Base-by-base conservation (phyloP, 1,139 yeast species). In the Kodamaea fungicola region DNA sequence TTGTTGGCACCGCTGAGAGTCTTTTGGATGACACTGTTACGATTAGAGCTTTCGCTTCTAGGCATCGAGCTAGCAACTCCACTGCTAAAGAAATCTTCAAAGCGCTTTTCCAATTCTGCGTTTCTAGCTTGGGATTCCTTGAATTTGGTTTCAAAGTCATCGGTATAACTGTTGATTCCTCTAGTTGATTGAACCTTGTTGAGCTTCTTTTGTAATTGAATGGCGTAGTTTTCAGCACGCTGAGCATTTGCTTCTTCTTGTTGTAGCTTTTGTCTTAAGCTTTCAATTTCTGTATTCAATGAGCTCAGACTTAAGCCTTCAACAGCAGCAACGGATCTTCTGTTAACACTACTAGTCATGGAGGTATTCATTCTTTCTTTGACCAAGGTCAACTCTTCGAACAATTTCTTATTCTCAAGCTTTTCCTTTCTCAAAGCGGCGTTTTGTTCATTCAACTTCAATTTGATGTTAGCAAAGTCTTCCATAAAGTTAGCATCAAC, bases 321-420 rank as follows among this genome's bases (percentile, higher is more conserved):
- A 2, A 72, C 72, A 19, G 59, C 46, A 3, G 67, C 67, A 31
- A 64, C 42, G 0, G 74, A 65, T 32, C 64, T 50, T 43, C 47
- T 41, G 30, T 27, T 31, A 42, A 61, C 43, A 30, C 51, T 57
- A 13, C 40, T 50, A 41, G 61, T 34, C 9, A 8, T 12, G 1
- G 38, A 28, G 9, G 34, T 10, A 21, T 40, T 38, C 26, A 64
- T 54, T 37, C 71, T 57, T 27, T 54, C 72, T 46, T 80, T 83
- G 8, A 83, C 57, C 47, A 81, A 61, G 25, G 71, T 67, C 38
- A 82, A 50, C 42, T 83, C 87, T 35, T 82, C 80, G n/a, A 64
- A 59, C 30, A 82, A 54, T 45, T 75, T 74, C 52, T 58, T 61
- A 43, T 76, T 78, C 43, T 78, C 83, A 35, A 77, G 74, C 36